These are phyloP conservation scores for Tilletia walkeri DNA, from an alignment of 1,284 basidiomycete species.

Conservation along the genomic window DNA sequence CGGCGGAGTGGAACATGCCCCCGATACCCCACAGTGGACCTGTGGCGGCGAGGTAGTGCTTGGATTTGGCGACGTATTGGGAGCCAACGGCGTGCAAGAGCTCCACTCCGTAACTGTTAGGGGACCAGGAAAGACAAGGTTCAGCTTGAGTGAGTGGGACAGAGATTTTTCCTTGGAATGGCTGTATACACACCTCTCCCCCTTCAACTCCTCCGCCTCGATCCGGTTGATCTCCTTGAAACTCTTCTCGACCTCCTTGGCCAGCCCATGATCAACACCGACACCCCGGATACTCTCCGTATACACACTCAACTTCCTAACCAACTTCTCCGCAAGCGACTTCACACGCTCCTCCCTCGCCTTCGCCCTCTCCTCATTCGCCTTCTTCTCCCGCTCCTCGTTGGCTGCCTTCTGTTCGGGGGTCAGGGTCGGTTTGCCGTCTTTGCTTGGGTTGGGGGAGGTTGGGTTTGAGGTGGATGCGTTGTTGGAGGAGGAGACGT, in stretches of 20 bases:
- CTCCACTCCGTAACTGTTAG: slow-evolving; percentile 81
- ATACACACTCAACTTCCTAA: slow-evolving; percentile 84
- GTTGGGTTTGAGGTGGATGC: slow-evolving; percentile 14
- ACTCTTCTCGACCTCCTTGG: slow-evolving; percentile 52
- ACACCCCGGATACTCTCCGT: slow-evolving; percentile 77
- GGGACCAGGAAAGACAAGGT: neutral
- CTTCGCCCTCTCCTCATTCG: slow-evolving; percentile 76
- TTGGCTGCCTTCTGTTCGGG: slow-evolving; percentile 79
- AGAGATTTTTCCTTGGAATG: too few relatives aligned
- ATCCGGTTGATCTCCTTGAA: slow-evolving; percentile 51
- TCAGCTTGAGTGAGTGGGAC: neutral
- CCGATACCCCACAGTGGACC: slow-evolving; percentile 43
- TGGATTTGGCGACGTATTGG: slow-evolving; percentile 66
- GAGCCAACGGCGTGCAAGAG: slow-evolving; percentile 87
- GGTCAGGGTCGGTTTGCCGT: slow-evolving; percentile 62
- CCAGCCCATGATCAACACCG: slow-evolving; percentile 68
- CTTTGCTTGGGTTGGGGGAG: slow-evolving; percentile 34
- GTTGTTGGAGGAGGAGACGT: neutral
- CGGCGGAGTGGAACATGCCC: slow-evolving; percentile 43
- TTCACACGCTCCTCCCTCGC: slow-evolving; percentile 74
- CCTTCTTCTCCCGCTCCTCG: slow-evolving; percentile 65
- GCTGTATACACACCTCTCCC: slow-evolving; percentile 63
- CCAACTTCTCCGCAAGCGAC: slow-evolving; percentile 78
- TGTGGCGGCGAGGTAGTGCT: slow-evolving; percentile 49
- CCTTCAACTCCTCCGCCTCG: slow-evolving; percentile 60